Conservation (phyloP, 331 rosid genomes). For the Quercus lobata region DNA sequence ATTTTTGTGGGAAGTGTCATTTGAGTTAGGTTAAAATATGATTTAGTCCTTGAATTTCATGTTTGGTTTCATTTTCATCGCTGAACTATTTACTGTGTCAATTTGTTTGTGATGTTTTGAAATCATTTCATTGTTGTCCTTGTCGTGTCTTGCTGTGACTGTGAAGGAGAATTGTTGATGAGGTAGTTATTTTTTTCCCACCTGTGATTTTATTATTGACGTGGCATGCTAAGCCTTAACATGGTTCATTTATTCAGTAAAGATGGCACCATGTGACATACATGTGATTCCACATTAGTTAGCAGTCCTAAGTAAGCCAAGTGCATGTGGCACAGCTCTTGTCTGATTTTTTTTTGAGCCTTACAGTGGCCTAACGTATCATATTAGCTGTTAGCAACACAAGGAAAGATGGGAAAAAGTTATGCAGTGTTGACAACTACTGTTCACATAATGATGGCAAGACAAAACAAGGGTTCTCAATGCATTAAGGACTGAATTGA, state of each 20-base stretch:
- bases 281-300: not conserved
- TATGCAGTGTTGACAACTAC: too few species aligned
- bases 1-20: too few species aligned
- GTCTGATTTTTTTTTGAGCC: not conserved
- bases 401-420: too few species aligned
- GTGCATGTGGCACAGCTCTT: not conserved
- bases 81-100: not conserved
- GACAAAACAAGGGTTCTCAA: not conserved
- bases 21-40: not conserved
- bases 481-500: not conserved
- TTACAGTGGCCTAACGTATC: not conserved
- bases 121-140: not conserved
- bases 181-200: not conserved
- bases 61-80: not conserved
- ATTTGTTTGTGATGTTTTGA: not conserved
- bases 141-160: not conserved
- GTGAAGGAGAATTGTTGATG: not conserved
- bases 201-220: not conserved
- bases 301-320: not conserved
- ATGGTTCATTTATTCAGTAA: not conserved
- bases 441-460: not conserved
- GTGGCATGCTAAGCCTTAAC: not conserved
- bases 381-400: not conserved
- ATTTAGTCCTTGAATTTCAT: not conserved
- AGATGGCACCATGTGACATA: not conserved